A percentile compares a stretch with the other conserved stretches of the same genome.
Evolutionary conservation across 169 alveolate genomes (phyloP).

Genomic region (Cryptosporidium sp.): DNA sequence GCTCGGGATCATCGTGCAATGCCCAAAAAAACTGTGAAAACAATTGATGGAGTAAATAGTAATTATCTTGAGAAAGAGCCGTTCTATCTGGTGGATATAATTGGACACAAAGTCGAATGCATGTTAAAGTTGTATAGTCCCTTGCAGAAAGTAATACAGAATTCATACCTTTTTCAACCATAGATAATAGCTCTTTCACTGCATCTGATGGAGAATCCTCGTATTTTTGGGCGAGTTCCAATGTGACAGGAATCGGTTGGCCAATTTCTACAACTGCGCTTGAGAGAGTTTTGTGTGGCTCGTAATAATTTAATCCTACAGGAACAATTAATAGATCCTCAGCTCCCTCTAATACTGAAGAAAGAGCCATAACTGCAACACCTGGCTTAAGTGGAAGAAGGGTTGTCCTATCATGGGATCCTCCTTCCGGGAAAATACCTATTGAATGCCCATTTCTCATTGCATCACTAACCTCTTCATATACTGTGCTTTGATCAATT

Average conservation of each 20-base stretch:
- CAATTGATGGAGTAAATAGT: constrained; percentile 83
- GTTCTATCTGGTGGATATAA: constrained; percentile 90
- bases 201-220: constrained; percentile 65
- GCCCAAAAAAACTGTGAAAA: constrained; percentile 86
- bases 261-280: constrained; percentile 88
- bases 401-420: constrained; percentile 95
- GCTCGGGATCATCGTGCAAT: constrained; percentile 82
- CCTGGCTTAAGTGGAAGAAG: constrained; percentile 95
- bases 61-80: constrained; percentile 84
- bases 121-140: constrained; percentile 58
- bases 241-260: constrained; percentile 84
- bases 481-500: constrained; percentile 91
- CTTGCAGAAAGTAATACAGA: constrained; percentile 75
- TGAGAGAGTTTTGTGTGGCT: constrained; percentile 86
- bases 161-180: constrained; percentile 73
- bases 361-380: constrained; percentile 92
- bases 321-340: constrained; percentile 90
- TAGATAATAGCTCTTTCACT: constrained; percentile 25
- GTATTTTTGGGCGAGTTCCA: constrained; percentile 48
- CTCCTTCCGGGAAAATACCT: constrained; percentile 96
- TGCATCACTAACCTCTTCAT: constrained; percentile 88
- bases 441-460: constrained; percentile 90
- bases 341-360: constrained; percentile 91
- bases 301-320: constrained; percentile 87
- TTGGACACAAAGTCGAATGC: constrained; percentile 69